Percentiles rank a stretch among this genome's conserved stretches.
phyloP scores from a whole-genome alignment of 1,139 yeast species.

The Taphrina pruni region DNA sequence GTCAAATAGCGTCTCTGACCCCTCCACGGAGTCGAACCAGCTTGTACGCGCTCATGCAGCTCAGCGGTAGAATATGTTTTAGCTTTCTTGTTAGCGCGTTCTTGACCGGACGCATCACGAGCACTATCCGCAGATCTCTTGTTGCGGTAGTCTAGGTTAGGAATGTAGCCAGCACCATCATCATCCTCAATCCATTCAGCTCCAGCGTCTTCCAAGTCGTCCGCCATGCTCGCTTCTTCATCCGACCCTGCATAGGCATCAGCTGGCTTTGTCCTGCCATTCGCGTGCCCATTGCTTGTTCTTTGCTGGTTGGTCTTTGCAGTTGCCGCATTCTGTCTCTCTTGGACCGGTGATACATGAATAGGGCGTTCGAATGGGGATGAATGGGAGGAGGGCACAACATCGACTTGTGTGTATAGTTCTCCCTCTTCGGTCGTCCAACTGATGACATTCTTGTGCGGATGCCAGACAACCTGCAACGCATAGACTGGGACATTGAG shows the following conservation, averaged over 20 bases:
- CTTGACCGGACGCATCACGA: conserved; percentile 6
- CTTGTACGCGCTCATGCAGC: conserved; percentile 60
- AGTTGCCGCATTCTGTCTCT: conserved; percentile 44
- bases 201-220: conserved; percentile 43
- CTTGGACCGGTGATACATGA: conserved; percentile 44
- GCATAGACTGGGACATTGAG: conserved; percentile 44
- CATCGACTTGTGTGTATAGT: conserved; percentile 48
- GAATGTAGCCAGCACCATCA: conserved; percentile 60
- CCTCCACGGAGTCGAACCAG: conserved; percentile 87
- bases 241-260: conserved; percentile 45
- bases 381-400: conserved; percentile 42
- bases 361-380: conserved; percentile 43
- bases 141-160: conserved; percentile 44
- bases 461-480: conserved; percentile 52
- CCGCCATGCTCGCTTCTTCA: conserved; percentile 48
- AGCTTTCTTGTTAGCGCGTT: conserved; percentile 18
- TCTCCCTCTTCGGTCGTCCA: conserved; percentile 52
- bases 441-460: conserved; percentile 51
- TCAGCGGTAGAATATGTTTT: conserved; percentile 26
- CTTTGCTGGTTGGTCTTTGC: conserved; percentile 48
- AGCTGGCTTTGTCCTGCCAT: conserved; percentile 39
- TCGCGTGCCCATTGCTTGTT: conserved; percentile 45
- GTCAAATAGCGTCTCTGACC: conserved; percentile 65
- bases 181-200: conserved; percentile 62
- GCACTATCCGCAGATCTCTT: conserved; percentile 20